Base-by-base conservation (phyloP, 768 basidiomycete genomes). In the Panaeolus cyanescens region DNA sequence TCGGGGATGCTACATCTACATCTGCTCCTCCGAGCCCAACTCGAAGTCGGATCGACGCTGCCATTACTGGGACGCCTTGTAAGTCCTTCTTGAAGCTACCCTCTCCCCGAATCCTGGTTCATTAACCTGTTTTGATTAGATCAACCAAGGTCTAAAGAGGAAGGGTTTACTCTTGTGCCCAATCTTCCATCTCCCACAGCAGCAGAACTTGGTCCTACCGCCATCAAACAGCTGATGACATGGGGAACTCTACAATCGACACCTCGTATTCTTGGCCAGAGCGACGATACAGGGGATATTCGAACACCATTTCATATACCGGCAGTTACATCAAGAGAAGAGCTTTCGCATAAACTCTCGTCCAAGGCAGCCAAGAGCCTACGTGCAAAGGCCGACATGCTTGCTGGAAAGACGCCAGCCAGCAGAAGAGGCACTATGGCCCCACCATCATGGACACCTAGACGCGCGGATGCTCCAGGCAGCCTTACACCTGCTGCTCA, bases 171-270 rank as follows among this genome's bases (percentile, higher is more conserved):
- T 2, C 87, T 97, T 19, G 89, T 99, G 20, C 89, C 94, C 13
- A 85, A 86, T 59, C 74, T 96, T 9, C 96, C 97, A 3, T 93
- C 95, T 0, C 95, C 95, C 1, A 92, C 91, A 6, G 89, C 95
- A 0, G 83, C 87, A 5, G 81, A 92, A 68, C 83, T 98, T 50
- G 93, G 92, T 0, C 86, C 95, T 1, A 78, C 81, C 4, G 91
- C 93, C 1, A 82, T 99, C 56, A 94, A 95, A 68, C 90, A 98
- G 66, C 84, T 99, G 15, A 95, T 99, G 91, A 99, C 97, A 12
- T 96, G 94, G 95, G 97, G 97, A 1, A 95, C 94, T 12, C 80
- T 99, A 22, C 87, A 89, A 64, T 90, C 92, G 15, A 99, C 97
- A 8, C 97, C 97, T 3, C 89, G 96, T 57, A 83, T 97, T 4